phyloP scores from a whole-genome alignment of 140 eudicot genomes.

The Ambrosia hybrid region DNA sequence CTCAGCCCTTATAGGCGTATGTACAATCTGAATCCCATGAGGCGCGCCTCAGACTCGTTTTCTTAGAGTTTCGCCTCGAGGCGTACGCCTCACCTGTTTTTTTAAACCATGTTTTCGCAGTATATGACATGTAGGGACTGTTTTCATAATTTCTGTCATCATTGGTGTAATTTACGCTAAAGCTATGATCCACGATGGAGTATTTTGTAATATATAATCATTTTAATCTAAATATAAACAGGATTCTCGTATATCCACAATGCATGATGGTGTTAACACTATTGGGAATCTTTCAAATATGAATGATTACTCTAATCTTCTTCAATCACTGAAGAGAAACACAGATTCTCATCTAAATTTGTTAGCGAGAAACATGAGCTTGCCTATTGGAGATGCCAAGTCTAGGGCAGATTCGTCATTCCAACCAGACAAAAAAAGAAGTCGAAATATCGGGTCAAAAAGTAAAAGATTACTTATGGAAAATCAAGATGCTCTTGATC shows the following conservation, averaged over 20 bases:
- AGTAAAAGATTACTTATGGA: slow-evolving; percentile 80
- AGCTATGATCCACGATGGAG: background rate
- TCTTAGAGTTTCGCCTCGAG: too few relatives aligned
- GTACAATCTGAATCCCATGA: too few relatives aligned
- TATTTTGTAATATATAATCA: background rate
- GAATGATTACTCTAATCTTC: slow-evolving; percentile 60
- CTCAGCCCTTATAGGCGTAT: too few relatives aligned
- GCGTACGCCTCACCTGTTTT: too few relatives aligned
- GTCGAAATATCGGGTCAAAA: slow-evolving; percentile 76
- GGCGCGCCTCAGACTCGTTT: too few relatives aligned
- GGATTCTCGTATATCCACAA: slow-evolving; percentile 50
- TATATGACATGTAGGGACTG: background rate
- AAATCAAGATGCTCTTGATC: slow-evolving; percentile 71
- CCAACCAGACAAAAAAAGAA: slow-evolving; percentile 76
- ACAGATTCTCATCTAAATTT: slow-evolving; percentile 50
- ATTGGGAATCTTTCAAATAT: slow-evolving; percentile 46
- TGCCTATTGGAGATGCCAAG: slow-evolving; percentile 45
- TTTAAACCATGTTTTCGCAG: too few relatives aligned
- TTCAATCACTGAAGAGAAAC: slow-evolving; percentile 68
- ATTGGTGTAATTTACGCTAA: background rate
- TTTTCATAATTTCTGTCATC: background rate
- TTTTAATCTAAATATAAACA: slow-evolving; percentile 24
- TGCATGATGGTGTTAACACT: slow-evolving; percentile 37
- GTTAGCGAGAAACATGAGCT: slow-evolving; percentile 44
- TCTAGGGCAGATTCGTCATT: slow-evolving; percentile 39